Evolutionary conservation across 2,329 filamentous ascomycete species (phyloP).

Genomic region (Dendrostoma leiphaemia): DNA sequence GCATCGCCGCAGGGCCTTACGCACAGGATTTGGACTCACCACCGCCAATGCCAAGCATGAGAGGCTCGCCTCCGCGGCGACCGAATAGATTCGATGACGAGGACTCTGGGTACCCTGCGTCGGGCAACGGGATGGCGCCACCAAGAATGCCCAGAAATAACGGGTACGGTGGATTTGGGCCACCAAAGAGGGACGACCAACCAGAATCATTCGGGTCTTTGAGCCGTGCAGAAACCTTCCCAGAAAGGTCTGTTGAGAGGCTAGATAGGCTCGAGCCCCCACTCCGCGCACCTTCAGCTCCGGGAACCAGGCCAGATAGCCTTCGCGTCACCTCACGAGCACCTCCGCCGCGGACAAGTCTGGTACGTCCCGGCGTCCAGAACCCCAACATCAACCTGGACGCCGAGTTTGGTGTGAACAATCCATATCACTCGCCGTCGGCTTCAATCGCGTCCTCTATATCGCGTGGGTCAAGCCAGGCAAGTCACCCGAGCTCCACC

Average conservation of each 20-base stretch:
- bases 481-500: constrained; percentile 57
- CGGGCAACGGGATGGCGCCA: constrained; percentile 31
- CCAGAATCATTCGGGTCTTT: constrained; percentile 36
- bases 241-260: constrained; percentile 34
- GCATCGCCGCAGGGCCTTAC: constrained; percentile 66
- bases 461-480: constrained; percentile 43
- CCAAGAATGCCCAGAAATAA: constrained; percentile 46
- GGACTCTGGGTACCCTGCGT: constrained; percentile 30
- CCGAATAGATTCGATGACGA: constrained; percentile 19
- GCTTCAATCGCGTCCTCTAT: constrained; percentile 65
- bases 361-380: constrained; percentile 41
- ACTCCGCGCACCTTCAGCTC: constrained; percentile 46
- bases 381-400: constrained; percentile 52
- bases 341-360: constrained; percentile 51
- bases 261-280: constrained; percentile 35
- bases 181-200: constrained; percentile 38
- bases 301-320: constrained; percentile 41
- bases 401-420: constrained; percentile 58
- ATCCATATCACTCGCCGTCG: constrained; percentile 63
- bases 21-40: constrained; percentile 30
- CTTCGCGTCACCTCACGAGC: constrained; percentile 48
- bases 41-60: constrained; percentile 13
- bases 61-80: constrained; percentile 12
- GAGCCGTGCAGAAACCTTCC: constrained; percentile 54
- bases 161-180: constrained; percentile 58